A percentile compares a stretch with the other conserved stretches of the same genome.
These are phyloP conservation scores for Ceratocystis alfenasii DNA, from an alignment of 2,329 filamentous ascomycete species.

Conservation along the genomic window DNA sequence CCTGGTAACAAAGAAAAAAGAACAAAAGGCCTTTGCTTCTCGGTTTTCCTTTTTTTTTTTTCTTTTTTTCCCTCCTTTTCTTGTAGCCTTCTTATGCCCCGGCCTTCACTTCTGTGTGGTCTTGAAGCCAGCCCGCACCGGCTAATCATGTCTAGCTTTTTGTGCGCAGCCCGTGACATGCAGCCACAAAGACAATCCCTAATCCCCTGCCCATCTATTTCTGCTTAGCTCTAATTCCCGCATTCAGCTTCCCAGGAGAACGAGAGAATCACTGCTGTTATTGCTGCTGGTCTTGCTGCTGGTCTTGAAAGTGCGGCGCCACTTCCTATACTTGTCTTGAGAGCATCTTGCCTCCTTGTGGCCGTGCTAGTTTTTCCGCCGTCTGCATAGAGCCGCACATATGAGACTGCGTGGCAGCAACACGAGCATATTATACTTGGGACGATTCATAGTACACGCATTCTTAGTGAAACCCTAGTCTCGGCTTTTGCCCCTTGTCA, in stretches of 20 bases:
- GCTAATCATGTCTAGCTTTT: constrained; percentile 1
- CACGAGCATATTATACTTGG: constrained; percentile 10
- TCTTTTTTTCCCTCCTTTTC: not conserved
- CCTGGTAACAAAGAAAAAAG: not conserved
- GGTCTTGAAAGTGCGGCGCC: constrained; percentile 4
- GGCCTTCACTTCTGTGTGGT: not conserved
- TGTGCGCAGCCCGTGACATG: not conserved
- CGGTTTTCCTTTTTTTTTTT: not conserved
- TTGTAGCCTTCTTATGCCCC: not conserved
- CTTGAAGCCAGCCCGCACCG: not conserved
- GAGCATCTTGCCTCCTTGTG: not conserved
- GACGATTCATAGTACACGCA: constrained; percentile 5
- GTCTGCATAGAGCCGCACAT: constrained; percentile 8
- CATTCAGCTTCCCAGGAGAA: not conserved
- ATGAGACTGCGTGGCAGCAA: not conserved
- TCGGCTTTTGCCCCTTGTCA: constrained; percentile 10
- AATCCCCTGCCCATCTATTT: not conserved
- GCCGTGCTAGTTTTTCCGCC: not conserved
- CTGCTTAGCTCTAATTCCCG: not conserved
- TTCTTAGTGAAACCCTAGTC: not conserved
- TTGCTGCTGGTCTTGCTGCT: not conserved
- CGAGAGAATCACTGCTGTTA: not conserved
- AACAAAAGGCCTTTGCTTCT: not conserved
- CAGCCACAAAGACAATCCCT: constrained; percentile 3
- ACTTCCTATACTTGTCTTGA: not conserved